phyloP scores from a whole-genome alignment of 805 yeast species.

The Candida peoriensis region DNA sequence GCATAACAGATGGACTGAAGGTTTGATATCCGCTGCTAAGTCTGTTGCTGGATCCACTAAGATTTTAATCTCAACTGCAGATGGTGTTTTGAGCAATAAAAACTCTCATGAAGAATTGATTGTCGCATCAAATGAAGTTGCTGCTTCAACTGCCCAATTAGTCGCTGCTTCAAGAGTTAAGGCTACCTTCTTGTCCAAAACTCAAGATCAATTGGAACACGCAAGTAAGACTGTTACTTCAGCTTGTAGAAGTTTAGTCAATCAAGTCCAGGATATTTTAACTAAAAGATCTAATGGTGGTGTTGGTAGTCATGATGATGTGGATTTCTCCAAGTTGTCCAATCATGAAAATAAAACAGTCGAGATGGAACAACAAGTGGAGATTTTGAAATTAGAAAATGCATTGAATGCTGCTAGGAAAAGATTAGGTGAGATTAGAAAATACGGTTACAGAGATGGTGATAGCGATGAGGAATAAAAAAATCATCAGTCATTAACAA shows the following conservation, averaged over 20 bases:
- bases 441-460: conserved; percentile 63
- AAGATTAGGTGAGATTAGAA: conserved; percentile 79
- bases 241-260: conserved; percentile 73
- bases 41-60: conserved; percentile 83
- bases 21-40: conserved; percentile 83
- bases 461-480: conserved; percentile 48
- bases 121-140: conserved; percentile 88
- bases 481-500: background rate
- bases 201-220: conserved; percentile 67
- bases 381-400: conserved; percentile 77
- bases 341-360: conserved; percentile 78
- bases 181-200: conserved; percentile 67
- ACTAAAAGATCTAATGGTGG: conserved; percentile 27
- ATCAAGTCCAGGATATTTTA: conserved; percentile 60
- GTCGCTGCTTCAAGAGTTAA: conserved; percentile 90
- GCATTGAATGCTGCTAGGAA: conserved; percentile 68
- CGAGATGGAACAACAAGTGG: conserved; percentile 93
- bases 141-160: conserved; percentile 87
- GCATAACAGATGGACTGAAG: conserved; percentile 91
- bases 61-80: conserved; percentile 78
- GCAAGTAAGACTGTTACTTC: conserved; percentile 64
- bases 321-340: conserved; percentile 64
- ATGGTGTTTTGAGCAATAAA: conserved; percentile 63
- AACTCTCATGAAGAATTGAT: conserved; percentile 77
- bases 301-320: conserved; percentile 34